phyloP scores from a whole-genome alignment of 148 eudicot genomes.

The Suaeda aralocaspica region DNA sequence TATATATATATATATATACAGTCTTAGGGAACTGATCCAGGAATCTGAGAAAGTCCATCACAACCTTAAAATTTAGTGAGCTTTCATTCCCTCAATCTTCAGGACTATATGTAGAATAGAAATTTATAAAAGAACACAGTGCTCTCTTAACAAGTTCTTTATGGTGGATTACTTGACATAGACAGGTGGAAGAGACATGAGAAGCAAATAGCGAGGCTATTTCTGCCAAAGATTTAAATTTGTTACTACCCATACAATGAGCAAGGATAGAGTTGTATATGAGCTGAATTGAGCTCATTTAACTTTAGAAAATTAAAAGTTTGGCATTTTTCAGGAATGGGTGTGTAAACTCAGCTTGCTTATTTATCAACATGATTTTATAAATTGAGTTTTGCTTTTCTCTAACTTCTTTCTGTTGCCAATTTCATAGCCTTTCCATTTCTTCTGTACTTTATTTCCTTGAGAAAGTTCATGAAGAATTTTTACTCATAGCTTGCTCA shows the following conservation, averaged over 20 bases:
- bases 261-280: neutral
- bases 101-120: neutral
- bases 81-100: neutral
- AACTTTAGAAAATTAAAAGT: neutral
- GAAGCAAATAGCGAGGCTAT: neutral
- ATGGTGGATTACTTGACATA: neutral
- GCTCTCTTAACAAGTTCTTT: too few species aligned
- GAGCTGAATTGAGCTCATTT: neutral
- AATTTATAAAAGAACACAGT: too few species aligned
- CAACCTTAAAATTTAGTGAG: neutral
- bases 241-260: neutral
- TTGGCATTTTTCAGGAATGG: neutral
- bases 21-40: neutral
- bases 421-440: too few species aligned
- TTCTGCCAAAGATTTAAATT: neutral
- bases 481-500: too few species aligned
- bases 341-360: neutral
- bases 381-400: too few species aligned
- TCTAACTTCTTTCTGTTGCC: neutral
- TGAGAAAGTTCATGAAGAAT: too few species aligned
- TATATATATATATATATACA: too few species aligned
- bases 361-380: neutral
- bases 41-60: neutral
- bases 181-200: neutral
- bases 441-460: too few species aligned